Percentiles rank a stretch among this genome's conserved stretches.
phyloP scores from a whole-genome alignment of 371 early-diverging fungal genomes.

The Aphelidium insulamus region DNA sequence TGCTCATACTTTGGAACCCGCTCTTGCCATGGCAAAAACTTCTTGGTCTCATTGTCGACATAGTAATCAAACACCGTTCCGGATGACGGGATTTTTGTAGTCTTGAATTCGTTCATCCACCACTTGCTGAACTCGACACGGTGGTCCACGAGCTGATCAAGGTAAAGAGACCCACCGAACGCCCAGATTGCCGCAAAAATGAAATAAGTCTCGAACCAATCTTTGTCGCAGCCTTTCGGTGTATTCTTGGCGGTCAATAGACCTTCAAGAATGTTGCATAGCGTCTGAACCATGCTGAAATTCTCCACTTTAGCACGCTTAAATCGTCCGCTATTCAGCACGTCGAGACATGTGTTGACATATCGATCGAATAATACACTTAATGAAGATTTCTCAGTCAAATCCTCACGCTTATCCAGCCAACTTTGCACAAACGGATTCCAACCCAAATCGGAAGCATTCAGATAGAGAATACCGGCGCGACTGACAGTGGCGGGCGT shows the following conservation, averaged over 20 bases:
- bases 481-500: conserved; percentile 48
- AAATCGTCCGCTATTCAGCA: conserved; percentile 20
- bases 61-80: conserved; percentile 37
- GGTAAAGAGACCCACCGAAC: conserved; percentile 32
- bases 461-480: conserved; percentile 36
- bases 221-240: conserved; percentile 37
- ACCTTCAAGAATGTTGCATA: conserved; percentile 32
- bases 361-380: conserved; percentile 30
- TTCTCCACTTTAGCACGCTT: conserved; percentile 32
- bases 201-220: conserved; percentile 37
- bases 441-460: conserved; percentile 31
- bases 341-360: conserved; percentile 27
- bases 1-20: conserved; percentile 19
- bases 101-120: conserved; percentile 36
- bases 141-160: conserved; percentile 28
- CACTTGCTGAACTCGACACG: conserved; percentile 30
- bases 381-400: conserved; percentile 22
- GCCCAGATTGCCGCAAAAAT: conserved; percentile 37
- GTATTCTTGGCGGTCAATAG: conserved; percentile 26
- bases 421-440: conserved; percentile 36
- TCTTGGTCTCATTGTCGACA: conserved; percentile 23
- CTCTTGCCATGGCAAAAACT: conserved; percentile 31
- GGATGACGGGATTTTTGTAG: conserved; percentile 24
- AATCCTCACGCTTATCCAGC: conserved; percentile 35
- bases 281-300: conserved; percentile 23